Evolutionary conservation across 2,329 filamentous ascomycete genomes (phyloP).

Genomic region (Fusarium brevicatenulatum): DNA sequence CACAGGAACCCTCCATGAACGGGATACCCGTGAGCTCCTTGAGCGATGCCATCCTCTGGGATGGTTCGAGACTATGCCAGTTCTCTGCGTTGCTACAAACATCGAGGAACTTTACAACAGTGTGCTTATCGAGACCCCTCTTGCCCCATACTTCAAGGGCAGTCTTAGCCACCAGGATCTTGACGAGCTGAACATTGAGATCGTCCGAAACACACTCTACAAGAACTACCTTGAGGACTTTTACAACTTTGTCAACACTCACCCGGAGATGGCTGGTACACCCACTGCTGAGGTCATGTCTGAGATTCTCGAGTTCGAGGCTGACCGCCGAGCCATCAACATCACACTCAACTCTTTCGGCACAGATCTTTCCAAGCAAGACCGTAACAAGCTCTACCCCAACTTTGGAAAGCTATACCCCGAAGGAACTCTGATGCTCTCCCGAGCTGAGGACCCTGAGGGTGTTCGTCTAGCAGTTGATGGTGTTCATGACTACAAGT

Average conservation of each 20-base stretch:
- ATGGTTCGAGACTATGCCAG: conserved; percentile 99
- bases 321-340: conserved; percentile 96
- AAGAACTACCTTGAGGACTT: conserved; percentile 99
- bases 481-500: conserved; percentile 91
- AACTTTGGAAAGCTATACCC: conserved; percentile 91
- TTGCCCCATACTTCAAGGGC: conserved; percentile 97
- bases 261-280: conserved; percentile 86
- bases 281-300: conserved; percentile 95
- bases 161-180: conserved; percentile 95
- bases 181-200: conserved; percentile 99
- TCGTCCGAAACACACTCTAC: conserved; percentile 97
- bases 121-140: conserved; percentile 93
- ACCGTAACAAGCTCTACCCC: conserved; percentile 96
- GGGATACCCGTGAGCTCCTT: conserved; percentile 93
- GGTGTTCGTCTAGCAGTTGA: conserved; percentile 94
- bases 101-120: conserved; percentile 99
- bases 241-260: conserved; percentile 90
- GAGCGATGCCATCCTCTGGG: conserved; percentile 96
- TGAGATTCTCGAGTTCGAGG: conserved; percentile 95
- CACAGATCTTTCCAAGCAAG: conserved; percentile 91
- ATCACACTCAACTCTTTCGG: conserved; percentile 99
- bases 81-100: conserved; percentile 96
- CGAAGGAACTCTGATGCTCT: conserved; percentile 94
- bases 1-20: conserved; percentile 95
- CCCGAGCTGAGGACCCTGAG: conserved; percentile 92